phyloP scores from a whole-genome alignment of 2,329 filamentous ascomycete genomes.

The Aspergillus jensenii region DNA sequence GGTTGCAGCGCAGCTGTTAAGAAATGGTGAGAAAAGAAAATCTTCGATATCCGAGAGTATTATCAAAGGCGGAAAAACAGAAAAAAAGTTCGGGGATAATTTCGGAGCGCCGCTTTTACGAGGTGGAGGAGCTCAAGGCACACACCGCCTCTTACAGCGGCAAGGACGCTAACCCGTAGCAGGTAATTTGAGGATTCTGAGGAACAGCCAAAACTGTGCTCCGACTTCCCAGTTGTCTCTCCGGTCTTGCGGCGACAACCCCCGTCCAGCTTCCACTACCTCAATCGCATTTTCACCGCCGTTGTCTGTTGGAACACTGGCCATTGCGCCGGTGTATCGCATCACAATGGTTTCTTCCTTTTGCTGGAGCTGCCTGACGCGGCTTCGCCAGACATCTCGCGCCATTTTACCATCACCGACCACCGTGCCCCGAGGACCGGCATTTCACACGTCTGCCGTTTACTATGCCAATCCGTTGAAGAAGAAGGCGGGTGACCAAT shows the following conservation, averaged over 20 bases:
- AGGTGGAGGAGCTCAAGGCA: conserved; percentile 8
- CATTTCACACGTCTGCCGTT: conserved; percentile 48
- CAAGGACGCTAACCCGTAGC: conserved; percentile 23
- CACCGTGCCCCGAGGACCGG: conserved; percentile 47
- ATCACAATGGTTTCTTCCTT: conserved; percentile 56
- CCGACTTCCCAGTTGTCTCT: conserved; percentile 17
- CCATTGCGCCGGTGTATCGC: conserved; percentile 31
- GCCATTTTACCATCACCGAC: conserved; percentile 39
- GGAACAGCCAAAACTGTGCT: conserved; percentile 25
- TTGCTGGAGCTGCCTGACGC: conserved; percentile 60
- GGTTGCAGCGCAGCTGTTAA: background rate
- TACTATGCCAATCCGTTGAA: conserved; percentile 44
- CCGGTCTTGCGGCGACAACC: conserved; percentile 21
- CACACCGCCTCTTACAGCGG: conserved; percentile 22
- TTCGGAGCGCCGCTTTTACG: conserved; percentile 28
- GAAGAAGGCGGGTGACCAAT: conserved; percentile 44
- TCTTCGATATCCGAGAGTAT: background rate
- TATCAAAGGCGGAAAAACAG: conserved; percentile 20
- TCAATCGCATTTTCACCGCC: conserved; percentile 17
- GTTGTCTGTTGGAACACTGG: conserved; percentile 30
- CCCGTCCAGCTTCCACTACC: conserved; percentile 17
- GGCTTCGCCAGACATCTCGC: conserved; percentile 44
- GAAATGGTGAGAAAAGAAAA: background rate
- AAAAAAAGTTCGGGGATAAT: conserved; percentile 31
- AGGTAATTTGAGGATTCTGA: conserved; percentile 20